Conservation (phyloP, 2,329 filamentous ascomycete genomes). For the Colletotrichum cereale region DNA sequence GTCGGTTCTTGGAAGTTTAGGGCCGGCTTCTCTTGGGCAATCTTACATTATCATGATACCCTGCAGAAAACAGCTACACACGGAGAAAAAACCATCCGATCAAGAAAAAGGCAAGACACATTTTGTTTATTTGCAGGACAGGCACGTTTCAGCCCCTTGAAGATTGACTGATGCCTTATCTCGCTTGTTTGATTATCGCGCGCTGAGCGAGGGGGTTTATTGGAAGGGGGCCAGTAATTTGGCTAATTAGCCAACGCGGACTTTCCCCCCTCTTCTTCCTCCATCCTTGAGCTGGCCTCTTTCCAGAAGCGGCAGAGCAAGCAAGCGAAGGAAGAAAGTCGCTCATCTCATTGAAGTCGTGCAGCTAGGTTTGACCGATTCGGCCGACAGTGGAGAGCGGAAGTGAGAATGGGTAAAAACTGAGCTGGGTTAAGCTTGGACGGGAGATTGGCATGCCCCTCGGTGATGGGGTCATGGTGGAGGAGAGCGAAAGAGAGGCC, state of each 20-base stretch:
- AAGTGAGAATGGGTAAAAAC: constrained; percentile 9
- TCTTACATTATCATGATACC: constrained; percentile 40
- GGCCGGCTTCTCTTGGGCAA: constrained; percentile 30
- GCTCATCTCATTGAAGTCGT: constrained; percentile 12
- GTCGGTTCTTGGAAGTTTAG: constrained; percentile 17
- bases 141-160: constrained; percentile 34
- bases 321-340: constrained; percentile 12
- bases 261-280: constrained; percentile 24
- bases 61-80: constrained; percentile 32
- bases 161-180: constrained; percentile 36
- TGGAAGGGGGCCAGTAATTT: constrained; percentile 8
- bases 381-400: background rate
- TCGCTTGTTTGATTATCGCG: constrained; percentile 40
- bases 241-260: constrained; percentile 23
- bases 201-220: constrained; percentile 10
- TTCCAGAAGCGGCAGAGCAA: constrained; percentile 10
- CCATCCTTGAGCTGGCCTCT: background rate
- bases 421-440: constrained; percentile 20
- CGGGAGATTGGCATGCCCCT: constrained; percentile 17
- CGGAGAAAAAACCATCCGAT: constrained; percentile 13
- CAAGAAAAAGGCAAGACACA: constrained; percentile 20
- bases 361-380: constrained; percentile 3
- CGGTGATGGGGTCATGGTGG: constrained; percentile 18
- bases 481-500: background rate
- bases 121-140: constrained; percentile 12